Evolutionary conservation across 352 stramenopile species (phyloP).

Genomic region (Pythium phragmitis): DNA sequence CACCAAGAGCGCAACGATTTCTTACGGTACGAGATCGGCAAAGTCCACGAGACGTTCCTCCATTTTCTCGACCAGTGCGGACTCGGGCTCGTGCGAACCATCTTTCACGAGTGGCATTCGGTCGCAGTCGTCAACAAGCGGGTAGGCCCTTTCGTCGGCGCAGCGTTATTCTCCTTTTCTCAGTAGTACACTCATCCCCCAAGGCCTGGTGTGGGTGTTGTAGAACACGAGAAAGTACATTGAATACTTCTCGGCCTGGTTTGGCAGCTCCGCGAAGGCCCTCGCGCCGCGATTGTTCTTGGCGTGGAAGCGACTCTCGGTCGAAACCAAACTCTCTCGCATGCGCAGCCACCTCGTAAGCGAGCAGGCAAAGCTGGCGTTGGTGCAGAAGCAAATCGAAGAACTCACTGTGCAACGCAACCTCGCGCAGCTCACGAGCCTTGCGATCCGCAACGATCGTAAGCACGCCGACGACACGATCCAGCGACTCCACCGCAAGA

Average conservation of each 20-base stretch:
- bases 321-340: conserved; percentile 30
- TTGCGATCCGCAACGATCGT: conserved; percentile 56
- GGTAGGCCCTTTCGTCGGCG: conserved; percentile 23
- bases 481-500: conserved; percentile 46
- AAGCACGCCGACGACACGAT: conserved; percentile 58
- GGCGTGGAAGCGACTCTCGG: conserved; percentile 45
- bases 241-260: conserved; percentile 71
- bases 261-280: conserved; percentile 48
- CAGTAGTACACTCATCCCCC: not conserved
- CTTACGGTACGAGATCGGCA: conserved; percentile 50
- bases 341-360: conserved; percentile 38
- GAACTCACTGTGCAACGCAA: conserved; percentile 52
- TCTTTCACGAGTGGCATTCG: conserved; percentile 73
- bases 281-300: conserved; percentile 55
- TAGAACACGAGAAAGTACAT: conserved; percentile 77
- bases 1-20: conserved; percentile 55
- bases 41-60: conserved; percentile 53
- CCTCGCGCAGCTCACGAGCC: conserved; percentile 44
- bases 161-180: not conserved
- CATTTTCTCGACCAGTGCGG: conserved; percentile 52
- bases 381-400: conserved; percentile 52
- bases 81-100: conserved; percentile 41
- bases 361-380: conserved; percentile 35
- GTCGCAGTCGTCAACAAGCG: conserved; percentile 59
- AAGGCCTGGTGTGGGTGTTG: not conserved